Evolutionary conservation across 2,329 filamentous ascomycete species (phyloP).

Genomic region (Penicillium verrucosum): DNA sequence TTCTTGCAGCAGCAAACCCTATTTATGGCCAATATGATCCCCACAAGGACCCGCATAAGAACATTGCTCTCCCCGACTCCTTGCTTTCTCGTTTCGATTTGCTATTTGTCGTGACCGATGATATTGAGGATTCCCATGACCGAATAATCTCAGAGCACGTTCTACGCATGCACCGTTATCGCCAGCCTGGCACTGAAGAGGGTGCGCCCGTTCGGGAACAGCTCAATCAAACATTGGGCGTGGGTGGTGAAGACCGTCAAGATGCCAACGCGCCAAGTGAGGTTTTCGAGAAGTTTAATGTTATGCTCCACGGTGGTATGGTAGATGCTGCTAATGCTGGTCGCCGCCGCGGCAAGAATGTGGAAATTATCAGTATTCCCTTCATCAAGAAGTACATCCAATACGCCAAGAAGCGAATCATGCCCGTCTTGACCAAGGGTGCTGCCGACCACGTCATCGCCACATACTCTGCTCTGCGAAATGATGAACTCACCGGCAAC

Average conservation of each 20-base stretch:
- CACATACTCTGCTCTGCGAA: conserved; percentile 86
- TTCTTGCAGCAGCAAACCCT: conserved; percentile 93
- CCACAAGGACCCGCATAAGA: conserved; percentile 97
- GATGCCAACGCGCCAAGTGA: conserved; percentile 72
- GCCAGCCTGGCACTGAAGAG: conserved; percentile 87
- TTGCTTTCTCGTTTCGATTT: conserved; percentile 97
- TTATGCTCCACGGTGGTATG: conserved; percentile 91
- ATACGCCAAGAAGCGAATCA: conserved; percentile 89
- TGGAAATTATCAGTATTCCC: conserved; percentile 88
- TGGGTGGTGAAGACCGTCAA: conserved; percentile 75
- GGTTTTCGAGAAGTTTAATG: conserved; percentile 93
- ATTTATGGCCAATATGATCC: conserved; percentile 98
- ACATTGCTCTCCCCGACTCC: conserved; percentile 95
- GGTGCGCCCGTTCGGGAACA: conserved; percentile 92
- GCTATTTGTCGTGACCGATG: conserved; percentile 94
- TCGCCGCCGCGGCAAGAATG: conserved; percentile 69
- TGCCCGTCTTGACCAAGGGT: conserved; percentile 84
- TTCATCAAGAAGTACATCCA: conserved; percentile 99
- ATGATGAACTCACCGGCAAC: conserved; percentile 93
- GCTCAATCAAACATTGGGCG: conserved; percentile 75
- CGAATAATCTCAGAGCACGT: conserved; percentile 93
- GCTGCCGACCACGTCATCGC: conserved; percentile 88
- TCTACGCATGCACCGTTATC: conserved; percentile 93
- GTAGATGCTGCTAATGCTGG: conserved; percentile 61
- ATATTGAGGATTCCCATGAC: conserved; percentile 92